These are phyloP conservation scores for Macadamia tetraphylla DNA, from an alignment of 164 flowering plant genomes.

Conservation along the genomic window DNA sequence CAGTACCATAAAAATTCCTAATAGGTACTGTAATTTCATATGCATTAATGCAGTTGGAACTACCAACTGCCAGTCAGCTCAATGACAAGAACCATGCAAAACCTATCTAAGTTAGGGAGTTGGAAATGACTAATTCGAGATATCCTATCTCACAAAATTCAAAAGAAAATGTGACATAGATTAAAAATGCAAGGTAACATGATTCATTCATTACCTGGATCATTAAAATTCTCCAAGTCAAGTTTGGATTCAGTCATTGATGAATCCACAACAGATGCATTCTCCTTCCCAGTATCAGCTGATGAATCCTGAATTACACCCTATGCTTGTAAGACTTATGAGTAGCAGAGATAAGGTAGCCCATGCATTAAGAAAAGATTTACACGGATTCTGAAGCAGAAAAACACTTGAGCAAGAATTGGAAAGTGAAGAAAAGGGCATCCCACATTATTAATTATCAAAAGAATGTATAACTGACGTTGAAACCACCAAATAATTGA, in stretches of 20 bases:
- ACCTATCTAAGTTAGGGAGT: background rate
- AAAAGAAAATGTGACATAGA: background rate
- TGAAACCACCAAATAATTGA: too few relatives aligned
- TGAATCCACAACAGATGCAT: conserved; percentile 66
- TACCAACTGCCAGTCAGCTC: background rate
- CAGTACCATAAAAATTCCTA: background rate
- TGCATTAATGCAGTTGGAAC: background rate
- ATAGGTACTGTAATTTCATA: background rate
- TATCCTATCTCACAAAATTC: background rate
- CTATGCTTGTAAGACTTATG: conserved; percentile 5
- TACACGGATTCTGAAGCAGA: too few relatives aligned
- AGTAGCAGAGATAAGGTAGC: too few relatives aligned
- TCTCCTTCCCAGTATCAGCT: conserved; percentile 48
- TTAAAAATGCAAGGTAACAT: background rate
- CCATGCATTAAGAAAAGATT: too few relatives aligned
- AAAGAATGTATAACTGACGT: too few relatives aligned
- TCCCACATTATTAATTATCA: too few relatives aligned
- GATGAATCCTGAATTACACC: conserved; percentile 37
- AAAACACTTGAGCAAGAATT: too few relatives aligned
- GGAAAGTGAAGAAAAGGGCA: too few relatives aligned
- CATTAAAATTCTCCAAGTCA: conserved; percentile 44
- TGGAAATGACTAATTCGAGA: background rate
- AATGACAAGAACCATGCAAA: background rate
- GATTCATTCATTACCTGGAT: conserved; percentile 38
- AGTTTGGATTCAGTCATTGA: conserved; percentile 53